Conservation (phyloP, 2,329 filamentous ascomycete species). For the Colletotrichum coccodes region DNA sequence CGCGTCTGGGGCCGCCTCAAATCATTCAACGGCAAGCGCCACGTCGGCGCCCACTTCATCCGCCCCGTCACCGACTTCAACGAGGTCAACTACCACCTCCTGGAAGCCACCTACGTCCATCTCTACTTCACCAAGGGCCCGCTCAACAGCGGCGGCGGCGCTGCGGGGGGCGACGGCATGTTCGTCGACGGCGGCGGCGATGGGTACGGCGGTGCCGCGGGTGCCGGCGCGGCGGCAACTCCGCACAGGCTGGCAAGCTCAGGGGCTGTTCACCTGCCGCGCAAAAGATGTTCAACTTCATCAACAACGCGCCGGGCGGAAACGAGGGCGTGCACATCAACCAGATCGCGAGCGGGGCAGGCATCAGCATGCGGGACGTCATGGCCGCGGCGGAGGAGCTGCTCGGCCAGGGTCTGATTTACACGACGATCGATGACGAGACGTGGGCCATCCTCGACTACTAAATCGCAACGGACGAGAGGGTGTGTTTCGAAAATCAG, state of each 20-base stretch:
- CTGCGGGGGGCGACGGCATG: constrained; percentile 61
- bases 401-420: constrained; percentile 78
- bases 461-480: constrained; percentile 42
- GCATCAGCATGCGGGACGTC: constrained; percentile 76
- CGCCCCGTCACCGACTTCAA: constrained; percentile 86
- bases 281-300: constrained; percentile 75
- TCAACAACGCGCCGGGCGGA: constrained; percentile 74
- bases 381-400: constrained; percentile 85
- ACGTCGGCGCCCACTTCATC: constrained; percentile 83
- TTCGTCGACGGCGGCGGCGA: constrained; percentile 64
- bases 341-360: constrained; percentile 73
- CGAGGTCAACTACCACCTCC: constrained; percentile 90
- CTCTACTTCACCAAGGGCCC: constrained; percentile 82
- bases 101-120: constrained; percentile 91
- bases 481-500: not conserved
- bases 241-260: constrained; percentile 49
- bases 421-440: constrained; percentile 90
- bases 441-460: constrained; percentile 89
- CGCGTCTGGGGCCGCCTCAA: constrained; percentile 88
- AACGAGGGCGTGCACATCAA: constrained; percentile 89
- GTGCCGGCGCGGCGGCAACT: constrained; percentile 48
- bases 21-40: constrained; percentile 83
- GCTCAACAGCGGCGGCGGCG: constrained; percentile 52
- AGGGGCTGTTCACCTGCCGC: constrained; percentile 65
- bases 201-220: constrained; percentile 49